These are phyloP conservation scores for Fusarium tuaranense DNA, from an alignment of 2,329 filamentous ascomycete genomes.

Conservation along the genomic window DNA sequence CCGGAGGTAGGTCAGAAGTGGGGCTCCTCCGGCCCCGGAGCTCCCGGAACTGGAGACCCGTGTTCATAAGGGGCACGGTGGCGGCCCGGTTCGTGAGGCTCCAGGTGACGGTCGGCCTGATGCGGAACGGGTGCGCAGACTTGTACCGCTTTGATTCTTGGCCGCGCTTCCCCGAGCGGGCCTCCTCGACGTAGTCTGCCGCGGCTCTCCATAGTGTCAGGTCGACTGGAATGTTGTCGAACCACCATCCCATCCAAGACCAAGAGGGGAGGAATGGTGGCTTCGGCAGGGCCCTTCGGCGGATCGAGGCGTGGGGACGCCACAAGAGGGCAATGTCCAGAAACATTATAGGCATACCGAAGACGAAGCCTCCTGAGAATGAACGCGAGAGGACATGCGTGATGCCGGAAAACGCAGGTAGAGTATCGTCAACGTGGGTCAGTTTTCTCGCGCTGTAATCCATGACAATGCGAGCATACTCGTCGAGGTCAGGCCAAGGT, in stretches of 20 bases:
- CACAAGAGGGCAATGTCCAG: constrained; percentile 59
- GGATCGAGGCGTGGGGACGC: constrained; percentile 57
- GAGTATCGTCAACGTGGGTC: constrained; percentile 55
- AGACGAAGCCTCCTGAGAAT: constrained; percentile 57
- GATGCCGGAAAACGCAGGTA: constrained; percentile 57
- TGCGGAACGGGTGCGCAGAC: constrained; percentile 52
- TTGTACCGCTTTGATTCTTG: constrained; percentile 51
- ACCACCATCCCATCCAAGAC: constrained; percentile 63
- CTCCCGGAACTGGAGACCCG: constrained; percentile 55
- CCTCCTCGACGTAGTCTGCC: constrained; percentile 57
- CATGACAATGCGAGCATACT: constrained; percentile 57
- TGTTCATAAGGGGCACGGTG: constrained; percentile 51
- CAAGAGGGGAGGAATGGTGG: constrained; percentile 57
- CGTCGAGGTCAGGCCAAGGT: constrained; percentile 60
- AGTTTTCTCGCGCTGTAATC: constrained; percentile 56
- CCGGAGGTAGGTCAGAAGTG: constrained; percentile 49
- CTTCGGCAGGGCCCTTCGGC: constrained; percentile 51
- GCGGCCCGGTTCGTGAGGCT: constrained; percentile 54
- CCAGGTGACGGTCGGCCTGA: constrained; percentile 54
- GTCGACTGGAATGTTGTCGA: constrained; percentile 57
- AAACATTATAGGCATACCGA: constrained; percentile 61
- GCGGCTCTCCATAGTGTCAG: constrained; percentile 57
- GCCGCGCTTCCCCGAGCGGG: constrained; percentile 47
- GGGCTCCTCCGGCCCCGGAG: constrained; percentile 50
- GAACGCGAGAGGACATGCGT: constrained; percentile 56